These are phyloP conservation scores for Cadophora sp. DNA, from an alignment of 2,329 filamentous ascomycete species.

Conservation along the genomic window DNA sequence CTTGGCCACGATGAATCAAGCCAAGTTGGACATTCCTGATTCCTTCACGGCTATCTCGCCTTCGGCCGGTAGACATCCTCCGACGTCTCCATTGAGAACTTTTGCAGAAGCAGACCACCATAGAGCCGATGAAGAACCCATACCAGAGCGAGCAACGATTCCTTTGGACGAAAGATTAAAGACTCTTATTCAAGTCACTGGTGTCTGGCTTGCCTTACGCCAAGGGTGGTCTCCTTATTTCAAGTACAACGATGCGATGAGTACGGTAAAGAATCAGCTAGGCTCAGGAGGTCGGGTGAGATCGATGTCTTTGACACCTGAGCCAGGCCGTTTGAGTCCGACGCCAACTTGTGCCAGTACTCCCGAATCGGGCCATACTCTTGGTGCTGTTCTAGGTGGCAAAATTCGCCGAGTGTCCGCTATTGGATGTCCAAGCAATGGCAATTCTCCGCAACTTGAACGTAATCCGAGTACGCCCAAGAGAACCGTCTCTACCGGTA, in stretches of 20 bases:
- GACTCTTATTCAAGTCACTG: conserved; percentile 57
- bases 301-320: conserved; percentile 40
- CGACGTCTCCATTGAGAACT: conserved; percentile 31
- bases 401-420: conserved; percentile 34
- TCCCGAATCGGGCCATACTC: conserved; percentile 35
- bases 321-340: conserved; percentile 28
- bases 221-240: conserved; percentile 52
- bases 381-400: conserved; percentile 30
- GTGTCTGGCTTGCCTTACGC: conserved; percentile 58
- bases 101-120: conserved; percentile 24
- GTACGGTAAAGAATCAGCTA: conserved; percentile 23
- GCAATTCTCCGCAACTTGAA: conserved; percentile 30
- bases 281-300: conserved; percentile 29
- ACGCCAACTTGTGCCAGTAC: conserved; percentile 30
- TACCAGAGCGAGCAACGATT: conserved; percentile 45
- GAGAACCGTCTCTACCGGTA: conserved; percentile 54
- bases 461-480: conserved; percentile 41
- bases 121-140: conserved; percentile 29
- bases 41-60: conserved; percentile 65
- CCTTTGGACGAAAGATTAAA: conserved; percentile 53
- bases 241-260: conserved; percentile 43
- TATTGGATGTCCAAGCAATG: conserved; percentile 30
- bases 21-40: conserved; percentile 72
- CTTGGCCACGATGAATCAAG: conserved; percentile 70
- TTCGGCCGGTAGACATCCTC: conserved; percentile 55